These are phyloP conservation scores for Cucumis cinereus DNA, from an alignment of 306 rosid species.

Conservation along the genomic window DNA sequence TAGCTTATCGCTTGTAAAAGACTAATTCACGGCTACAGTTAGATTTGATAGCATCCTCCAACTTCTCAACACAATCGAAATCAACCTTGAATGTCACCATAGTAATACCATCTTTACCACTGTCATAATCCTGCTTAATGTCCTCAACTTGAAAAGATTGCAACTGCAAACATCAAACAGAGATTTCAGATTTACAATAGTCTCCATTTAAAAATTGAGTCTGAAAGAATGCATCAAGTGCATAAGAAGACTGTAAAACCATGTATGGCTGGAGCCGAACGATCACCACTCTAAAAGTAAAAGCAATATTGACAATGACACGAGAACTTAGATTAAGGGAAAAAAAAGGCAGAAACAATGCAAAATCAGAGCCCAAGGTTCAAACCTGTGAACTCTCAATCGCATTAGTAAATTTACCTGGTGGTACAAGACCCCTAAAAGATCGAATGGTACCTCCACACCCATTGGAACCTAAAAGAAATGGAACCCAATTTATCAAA, in stretches of 20 bases:
- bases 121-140: conserved; percentile 72
- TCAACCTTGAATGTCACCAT: conserved; percentile 78
- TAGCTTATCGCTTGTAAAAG: conserved; percentile 40
- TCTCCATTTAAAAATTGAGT: neutral
- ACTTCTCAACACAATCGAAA: conserved; percentile 61
- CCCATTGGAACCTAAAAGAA: conserved; percentile 69
- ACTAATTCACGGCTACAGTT: conserved; percentile 62
- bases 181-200: neutral
- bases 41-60: conserved; percentile 74
- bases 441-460: conserved; percentile 73
- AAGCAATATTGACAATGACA: neutral
- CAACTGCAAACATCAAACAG: conserved; percentile 31
- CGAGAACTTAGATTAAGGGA: neutral
- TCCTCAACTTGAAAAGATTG: conserved; percentile 64
- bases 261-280: neutral
- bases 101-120: conserved; percentile 64
- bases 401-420: conserved; percentile 42
- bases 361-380: neutral
- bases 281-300: neutral
- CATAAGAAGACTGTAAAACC: neutral
- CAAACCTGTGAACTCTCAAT: conserved; percentile 6
- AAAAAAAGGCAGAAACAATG: neutral
- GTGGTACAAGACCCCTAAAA: conserved; percentile 64
- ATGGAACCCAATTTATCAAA: neutral
- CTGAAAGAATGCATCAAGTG: neutral